Evolutionary conservation across 352 stramenopile species (phyloP).

Genomic region (Phytopythium helicoides): DNA sequence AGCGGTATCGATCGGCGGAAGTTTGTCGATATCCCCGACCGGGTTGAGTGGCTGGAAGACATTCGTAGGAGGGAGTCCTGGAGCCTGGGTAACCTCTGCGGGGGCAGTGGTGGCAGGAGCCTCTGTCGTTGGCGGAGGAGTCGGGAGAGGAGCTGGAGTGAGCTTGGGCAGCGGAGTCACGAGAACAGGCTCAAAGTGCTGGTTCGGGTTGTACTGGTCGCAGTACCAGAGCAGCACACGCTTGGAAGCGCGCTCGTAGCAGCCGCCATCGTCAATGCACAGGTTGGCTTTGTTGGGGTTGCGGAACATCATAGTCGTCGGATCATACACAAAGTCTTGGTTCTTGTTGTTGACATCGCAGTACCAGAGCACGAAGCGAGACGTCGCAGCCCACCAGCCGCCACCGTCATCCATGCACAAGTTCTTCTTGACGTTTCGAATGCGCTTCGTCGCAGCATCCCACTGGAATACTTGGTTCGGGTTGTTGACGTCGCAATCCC

Average conservation of each 20-base stretch:
- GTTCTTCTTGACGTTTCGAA: conserved; percentile 5
- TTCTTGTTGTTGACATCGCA: conserved; percentile 22
- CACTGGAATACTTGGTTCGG: conserved; percentile 21
- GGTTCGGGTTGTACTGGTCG: conserved; percentile 15
- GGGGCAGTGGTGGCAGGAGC: too few species aligned
- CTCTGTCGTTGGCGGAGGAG: too few species aligned
- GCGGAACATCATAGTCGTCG: conserved; percentile 12
- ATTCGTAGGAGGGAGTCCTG: too few species aligned
- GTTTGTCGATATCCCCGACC: too few species aligned
- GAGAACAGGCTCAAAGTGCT: conserved; percentile 15
- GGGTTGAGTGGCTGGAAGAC: too few species aligned
- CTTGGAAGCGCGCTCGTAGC: neutral
- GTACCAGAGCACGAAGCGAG: conserved; percentile 17
- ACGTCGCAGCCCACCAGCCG: conserved; percentile 13
- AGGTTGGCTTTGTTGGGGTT: conserved; percentile 19
- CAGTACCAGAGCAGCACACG: conserved; percentile 14
- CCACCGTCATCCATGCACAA: conserved; percentile 31
- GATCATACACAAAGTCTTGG: conserved; percentile 30
- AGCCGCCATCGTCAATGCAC: conserved; percentile 28
- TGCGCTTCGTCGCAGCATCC: conserved; percentile 5
- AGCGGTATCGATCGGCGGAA: too few species aligned
- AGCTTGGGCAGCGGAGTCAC: too few species aligned
- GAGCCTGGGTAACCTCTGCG: too few species aligned
- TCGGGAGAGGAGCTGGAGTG: too few species aligned
- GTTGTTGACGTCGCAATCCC: conserved; percentile 16